phyloP scores from a whole-genome alignment of 257 asterid species.

The Solanum virginianum region DNA sequence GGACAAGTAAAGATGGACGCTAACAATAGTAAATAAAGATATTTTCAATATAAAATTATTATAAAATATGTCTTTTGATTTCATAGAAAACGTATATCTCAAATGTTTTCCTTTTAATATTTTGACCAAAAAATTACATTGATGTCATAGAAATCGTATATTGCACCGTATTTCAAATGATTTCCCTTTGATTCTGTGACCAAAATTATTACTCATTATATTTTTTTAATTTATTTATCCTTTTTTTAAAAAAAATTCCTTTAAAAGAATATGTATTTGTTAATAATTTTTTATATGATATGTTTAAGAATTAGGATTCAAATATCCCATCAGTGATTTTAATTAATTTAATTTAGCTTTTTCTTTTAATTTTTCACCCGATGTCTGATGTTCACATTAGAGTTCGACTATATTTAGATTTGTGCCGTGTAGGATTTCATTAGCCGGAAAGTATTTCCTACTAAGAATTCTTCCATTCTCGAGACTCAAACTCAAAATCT shows the following conservation, averaged over 20 bases:
- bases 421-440: no score
- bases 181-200: background rate
- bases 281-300: background rate
- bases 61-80: background rate
- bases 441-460: fast-evolving
- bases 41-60: background rate
- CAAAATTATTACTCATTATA: background rate
- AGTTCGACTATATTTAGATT: no score
- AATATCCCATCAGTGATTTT: background rate
- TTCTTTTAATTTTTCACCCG: no score
- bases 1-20: no score
- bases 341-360: background rate
- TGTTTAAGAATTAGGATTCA: background rate
- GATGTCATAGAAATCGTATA: background rate
- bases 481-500: fast-evolving
- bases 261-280: background rate
- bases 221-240: background rate
- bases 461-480: fast-evolving
- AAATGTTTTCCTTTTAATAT: background rate
- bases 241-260: background rate
- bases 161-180: background rate
- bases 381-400: no score
- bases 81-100: background rate
- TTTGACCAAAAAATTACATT: background rate
- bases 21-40: background rate